Evolutionary conservation across 1,284 basidiomycete species (phyloP).

Genomic region (Trametes hirsuta): DNA sequence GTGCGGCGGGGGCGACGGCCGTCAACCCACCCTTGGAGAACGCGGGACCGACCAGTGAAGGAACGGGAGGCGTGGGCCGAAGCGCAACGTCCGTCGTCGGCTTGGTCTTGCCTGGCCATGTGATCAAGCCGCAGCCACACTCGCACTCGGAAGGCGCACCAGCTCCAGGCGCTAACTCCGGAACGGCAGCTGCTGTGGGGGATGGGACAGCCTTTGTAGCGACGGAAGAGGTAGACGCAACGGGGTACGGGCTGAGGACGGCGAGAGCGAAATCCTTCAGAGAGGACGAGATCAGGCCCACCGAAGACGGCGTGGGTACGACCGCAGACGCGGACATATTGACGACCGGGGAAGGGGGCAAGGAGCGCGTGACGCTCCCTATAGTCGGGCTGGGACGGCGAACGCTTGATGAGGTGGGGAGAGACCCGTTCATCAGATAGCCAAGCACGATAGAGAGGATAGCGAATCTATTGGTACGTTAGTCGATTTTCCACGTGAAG

Average conservation of each 20-base stretch:
- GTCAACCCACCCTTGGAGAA: conserved; percentile 33
- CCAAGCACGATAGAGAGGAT: conserved; percentile 70
- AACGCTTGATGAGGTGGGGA: background rate
- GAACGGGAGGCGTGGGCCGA: conserved; percentile 38
- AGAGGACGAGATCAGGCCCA: conserved; percentile 46
- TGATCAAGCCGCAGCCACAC: conserved; percentile 36
- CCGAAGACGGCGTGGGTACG: conserved; percentile 39
- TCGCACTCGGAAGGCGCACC: conserved; percentile 32
- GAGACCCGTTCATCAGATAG: conserved; percentile 56
- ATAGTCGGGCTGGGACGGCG: conserved; percentile 16
- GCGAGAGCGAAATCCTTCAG: conserved; percentile 61
- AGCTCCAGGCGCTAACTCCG: conserved; percentile 6
- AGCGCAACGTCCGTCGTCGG: conserved; percentile 43
- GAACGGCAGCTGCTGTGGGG: conserved; percentile 11
- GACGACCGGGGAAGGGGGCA: conserved; percentile 14
- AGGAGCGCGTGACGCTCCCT: conserved; percentile 15
- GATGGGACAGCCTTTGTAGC: conserved; percentile 23
- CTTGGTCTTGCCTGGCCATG: conserved; percentile 39
- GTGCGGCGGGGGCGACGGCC: conserved; percentile 20
- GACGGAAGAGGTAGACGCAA: conserved; percentile 37
- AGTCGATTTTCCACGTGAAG: conserved; percentile 1
- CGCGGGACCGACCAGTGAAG: conserved; percentile 28
- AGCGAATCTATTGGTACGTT: conserved; percentile 51
- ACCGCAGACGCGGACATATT: conserved; percentile 37
- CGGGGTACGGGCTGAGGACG: conserved; percentile 49